Base-by-base conservation (phyloP, 768 basidiomycete genomes). In the Crepidotus variabilis region DNA sequence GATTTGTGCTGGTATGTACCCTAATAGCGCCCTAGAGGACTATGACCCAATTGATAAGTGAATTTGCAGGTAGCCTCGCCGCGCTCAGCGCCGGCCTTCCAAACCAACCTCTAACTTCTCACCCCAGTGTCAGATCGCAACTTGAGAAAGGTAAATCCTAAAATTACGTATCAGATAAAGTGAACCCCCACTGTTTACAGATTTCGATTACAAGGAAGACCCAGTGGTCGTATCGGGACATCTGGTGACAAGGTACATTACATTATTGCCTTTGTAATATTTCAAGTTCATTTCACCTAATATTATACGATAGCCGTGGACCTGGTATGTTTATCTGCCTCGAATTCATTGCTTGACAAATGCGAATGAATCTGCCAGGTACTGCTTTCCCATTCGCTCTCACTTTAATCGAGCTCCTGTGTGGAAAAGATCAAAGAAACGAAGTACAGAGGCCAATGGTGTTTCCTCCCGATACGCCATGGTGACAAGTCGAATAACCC, bases 311-410 rank as follows among this genome's bases (percentile, higher is more conserved):
- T 56, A 90, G 87, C 65, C 88, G 88, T 32, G 89, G 89, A 2
- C 88, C 87, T 62, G 88, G 87, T 82, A 63, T 64, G 75, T 70
- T 28, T 28, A 4, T 3, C 28, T 28, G 28, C 8, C 28, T 28
- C 8, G 8, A 28, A 28, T 8, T 28, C 28, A 8, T 28, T 8
- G 4, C 28, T 4, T 28, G 4, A 4, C 28, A 28, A 4, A 28
- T 28, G 4, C 4, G 28, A 21, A 39, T n/a, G 20, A 24, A 39
- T 21, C 13, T 34, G 11, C 20, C 60, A 85, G 90, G 90, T 10
- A 91, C 90, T 2, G 73, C 83, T 0, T 92, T 93, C 64, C 83
- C 84, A 1, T 92, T 93, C 60, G 88, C 88, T 1, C 74, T 92
- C 54, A 85, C 84, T n/a, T 69, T 93, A 33, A 84, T 91, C 8